These are phyloP conservation scores for Mediolabrus comicus DNA, from an alignment of 108 stramenopile species.

Conservation along the genomic window DNA sequence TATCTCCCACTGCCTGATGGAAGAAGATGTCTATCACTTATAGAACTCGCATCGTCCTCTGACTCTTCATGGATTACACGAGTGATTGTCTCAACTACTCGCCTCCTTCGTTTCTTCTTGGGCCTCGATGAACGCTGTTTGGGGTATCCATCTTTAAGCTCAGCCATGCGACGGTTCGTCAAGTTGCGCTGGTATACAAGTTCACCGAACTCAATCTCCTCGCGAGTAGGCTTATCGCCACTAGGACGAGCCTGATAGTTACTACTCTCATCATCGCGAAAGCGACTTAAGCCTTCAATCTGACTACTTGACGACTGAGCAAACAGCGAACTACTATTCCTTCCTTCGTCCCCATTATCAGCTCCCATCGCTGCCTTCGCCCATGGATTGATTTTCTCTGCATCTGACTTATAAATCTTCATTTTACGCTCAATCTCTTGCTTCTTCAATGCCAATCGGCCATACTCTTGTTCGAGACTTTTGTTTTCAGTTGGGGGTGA, in stretches of 20 bases:
- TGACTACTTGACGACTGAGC: not conserved
- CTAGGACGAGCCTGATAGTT: not conserved
- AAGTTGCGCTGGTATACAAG: slow-evolving; percentile 12
- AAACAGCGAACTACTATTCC: not conserved
- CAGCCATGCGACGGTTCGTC: slow-evolving; percentile 7
- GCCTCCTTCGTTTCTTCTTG: slow-evolving; percentile 33
- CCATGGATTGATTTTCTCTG: slow-evolving; percentile 26
- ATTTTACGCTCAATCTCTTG: slow-evolving; percentile 27
- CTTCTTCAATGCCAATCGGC: slow-evolving; percentile 29
- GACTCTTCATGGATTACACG: slow-evolving; percentile 35
- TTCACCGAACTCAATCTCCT: slow-evolving; percentile 25
- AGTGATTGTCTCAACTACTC: slow-evolving; percentile 31
- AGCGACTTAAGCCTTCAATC: not conserved
- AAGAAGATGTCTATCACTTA: not conserved
- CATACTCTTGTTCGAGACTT: slow-evolving; percentile 17
- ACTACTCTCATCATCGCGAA: not conserved
- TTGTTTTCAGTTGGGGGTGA: slow-evolving; percentile 5
- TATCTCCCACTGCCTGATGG: not conserved
- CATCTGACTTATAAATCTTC: slow-evolving; percentile 19
- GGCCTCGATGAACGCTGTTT: not conserved
- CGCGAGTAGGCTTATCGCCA: slow-evolving; percentile 9
- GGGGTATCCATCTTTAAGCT: not conserved
- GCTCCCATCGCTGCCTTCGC: not conserved
- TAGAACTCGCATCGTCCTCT: slow-evolving; percentile 19
- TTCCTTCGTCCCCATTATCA: not conserved